A percentile compares a stretch with the other conserved stretches of the same genome.
These are phyloP conservation scores for Bromus sterilis DNA, from an alignment of 176 grass and related monocot species.

Conservation along the genomic window DNA sequence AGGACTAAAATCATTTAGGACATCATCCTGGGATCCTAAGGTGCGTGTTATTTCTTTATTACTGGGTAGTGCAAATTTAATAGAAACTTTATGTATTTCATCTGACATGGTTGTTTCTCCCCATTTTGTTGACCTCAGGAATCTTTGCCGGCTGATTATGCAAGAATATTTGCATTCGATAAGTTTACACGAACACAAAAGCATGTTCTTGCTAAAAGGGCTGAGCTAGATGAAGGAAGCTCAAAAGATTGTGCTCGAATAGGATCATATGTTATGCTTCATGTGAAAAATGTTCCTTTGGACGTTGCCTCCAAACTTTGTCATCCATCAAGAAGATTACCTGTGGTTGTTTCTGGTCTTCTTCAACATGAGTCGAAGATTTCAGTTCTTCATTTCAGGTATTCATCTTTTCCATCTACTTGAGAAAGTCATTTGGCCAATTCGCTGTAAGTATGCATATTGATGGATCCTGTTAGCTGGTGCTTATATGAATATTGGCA, in stretches of 20 bases:
- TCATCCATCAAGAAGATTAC: slow-evolving; percentile 52
- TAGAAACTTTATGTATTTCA: slow-evolving; percentile 1
- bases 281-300: slow-evolving; percentile 62
- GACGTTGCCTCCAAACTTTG: slow-evolving; percentile 61
- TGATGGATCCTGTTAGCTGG: slow-evolving; percentile 4
- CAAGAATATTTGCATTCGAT: slow-evolving; percentile 94
- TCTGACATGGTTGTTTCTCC: slow-evolving; percentile 20
- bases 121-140: slow-evolving; percentile 52
- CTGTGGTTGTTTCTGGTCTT: slow-evolving; percentile 55
- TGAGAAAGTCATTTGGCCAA: background rate
- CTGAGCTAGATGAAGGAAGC: slow-evolving; percentile 37
- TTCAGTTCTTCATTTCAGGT: slow-evolving; percentile 97
- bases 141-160: slow-evolving; percentile 81
- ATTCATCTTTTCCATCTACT: slow-evolving; percentile 13
- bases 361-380: slow-evolving; percentile 94
- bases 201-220: slow-evolving; percentile 56
- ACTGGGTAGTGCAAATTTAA: background rate
- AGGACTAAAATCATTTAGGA: slow-evolving; percentile 95
- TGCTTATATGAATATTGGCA: background rate
- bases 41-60: slow-evolving; percentile 28
- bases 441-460: background rate
- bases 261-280: slow-evolving; percentile 70
- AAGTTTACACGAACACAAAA: slow-evolving; percentile 88
- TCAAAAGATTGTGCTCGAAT: slow-evolving; percentile 44
- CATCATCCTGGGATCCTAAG: slow-evolving; percentile 94